Evolutionary conservation across 1,139 yeast species (phyloP).

Genomic region (Suhomyces coccinellae): DNA sequence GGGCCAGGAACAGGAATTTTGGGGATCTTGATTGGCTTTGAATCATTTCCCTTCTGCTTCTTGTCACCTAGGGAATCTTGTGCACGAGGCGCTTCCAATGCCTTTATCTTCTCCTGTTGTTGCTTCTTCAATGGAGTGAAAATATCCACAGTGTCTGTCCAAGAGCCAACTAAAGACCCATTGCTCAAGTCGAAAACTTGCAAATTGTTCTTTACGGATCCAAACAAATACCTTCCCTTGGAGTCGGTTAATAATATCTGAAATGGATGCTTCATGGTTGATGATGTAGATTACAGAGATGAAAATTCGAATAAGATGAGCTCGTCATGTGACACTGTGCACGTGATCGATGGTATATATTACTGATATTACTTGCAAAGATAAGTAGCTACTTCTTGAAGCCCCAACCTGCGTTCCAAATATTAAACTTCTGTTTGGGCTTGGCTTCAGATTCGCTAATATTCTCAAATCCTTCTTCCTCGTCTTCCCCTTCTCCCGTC

Average conservation of each 20-base stretch:
- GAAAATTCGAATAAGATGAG: conserved; percentile 5
- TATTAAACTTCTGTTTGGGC: conserved; percentile 11
- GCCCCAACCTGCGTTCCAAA: conserved; percentile 19
- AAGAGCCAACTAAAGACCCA: conserved; percentile 45
- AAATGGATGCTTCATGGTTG: conserved; percentile 64
- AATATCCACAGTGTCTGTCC: conserved; percentile 58
- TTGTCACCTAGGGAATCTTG: conserved; percentile 19
- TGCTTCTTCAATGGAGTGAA: conserved; percentile 43
- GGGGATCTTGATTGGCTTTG: conserved; percentile 40
- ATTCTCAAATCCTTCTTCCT: conserved; percentile 8
- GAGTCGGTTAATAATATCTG: conserved; percentile 51
- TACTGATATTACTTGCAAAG: not conserved
- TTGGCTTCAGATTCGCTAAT: conserved; percentile 6
- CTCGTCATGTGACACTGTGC: not conserved
- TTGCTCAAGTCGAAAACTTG: conserved; percentile 45
- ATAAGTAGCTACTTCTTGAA: conserved; percentile 10
- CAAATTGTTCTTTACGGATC: conserved; percentile 57
- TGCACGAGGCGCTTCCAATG: conserved; percentile 17
- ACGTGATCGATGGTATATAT: not conserved
- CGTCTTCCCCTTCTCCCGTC: not conserved
- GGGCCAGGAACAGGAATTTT: conserved; percentile 65
- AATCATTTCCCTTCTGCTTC: conserved; percentile 29
- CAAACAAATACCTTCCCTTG: conserved; percentile 50
- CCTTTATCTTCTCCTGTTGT: conserved; percentile 43
- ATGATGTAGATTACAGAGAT: not conserved